Evolutionary conservation across 176 grass and related monocot species (phyloP), one percentile per base, ranked within the genome.

Genomic region (Juncus effusus): DNA sequence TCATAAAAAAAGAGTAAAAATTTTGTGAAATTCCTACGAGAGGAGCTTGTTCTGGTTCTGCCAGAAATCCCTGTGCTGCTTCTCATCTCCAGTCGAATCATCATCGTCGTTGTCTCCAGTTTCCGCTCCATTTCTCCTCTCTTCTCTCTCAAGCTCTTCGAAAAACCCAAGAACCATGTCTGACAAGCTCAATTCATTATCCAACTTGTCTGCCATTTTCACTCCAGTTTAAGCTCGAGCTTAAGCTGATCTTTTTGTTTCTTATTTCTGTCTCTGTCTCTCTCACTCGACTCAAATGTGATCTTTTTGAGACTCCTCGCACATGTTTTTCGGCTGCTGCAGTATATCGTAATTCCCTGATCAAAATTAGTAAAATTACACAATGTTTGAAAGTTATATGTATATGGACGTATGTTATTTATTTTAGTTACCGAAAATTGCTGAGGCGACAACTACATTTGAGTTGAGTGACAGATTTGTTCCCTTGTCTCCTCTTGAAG

Each of bases 261-360:
- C 6, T 52, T 41, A 36, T 56, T 13, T 7, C 58, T 10, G 38
- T 67, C 40, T 42, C 59, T 9, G 37, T 39, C 72, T 54, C 19
- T 28, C 19, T 28, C 19, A 28, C 19, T 28, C 19, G 1, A 28
- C 19, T 28, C 19, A 28, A 28, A 28, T 28, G 19, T 28, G 19
- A 28, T 28, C 19, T 28, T 28, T 28, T 28, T 28, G 19, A 28
- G 89, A 82, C 74, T 90, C 79, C 36, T 82, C 67, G 73, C 86
- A 90, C 38, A 99, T 69, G 70, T 94, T 93, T 78, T 84, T 85
- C 39, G 95, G 89, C 75, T 94, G 89, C 73, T 99, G 95, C 65
- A 99, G 75, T 84, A 99, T 64, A 72, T 99, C 89, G 87, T 99
- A 99, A 71, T 94, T 94, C 77, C 95, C 95, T 99, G 78, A 58